Evolutionary conservation across 106 monocot species (phyloP), one percentile per base, ranked within the genome.

Genomic region (Platanthera zijinensis): DNA sequence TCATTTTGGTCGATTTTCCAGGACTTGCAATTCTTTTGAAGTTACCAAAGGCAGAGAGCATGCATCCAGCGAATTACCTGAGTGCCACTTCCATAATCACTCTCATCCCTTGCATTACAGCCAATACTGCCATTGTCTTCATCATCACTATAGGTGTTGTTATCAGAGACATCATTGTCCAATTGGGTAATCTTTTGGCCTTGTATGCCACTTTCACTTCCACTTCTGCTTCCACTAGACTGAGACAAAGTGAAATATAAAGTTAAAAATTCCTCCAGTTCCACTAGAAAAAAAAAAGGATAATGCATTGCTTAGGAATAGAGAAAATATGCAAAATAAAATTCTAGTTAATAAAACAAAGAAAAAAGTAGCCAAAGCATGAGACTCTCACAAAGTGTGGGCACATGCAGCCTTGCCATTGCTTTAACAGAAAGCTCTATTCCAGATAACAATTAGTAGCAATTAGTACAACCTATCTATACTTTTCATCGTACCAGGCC

Each of bases 211-310:
- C 97, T 96, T 87, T 96, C 96, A 69, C 96, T 91, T 69, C 86
- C 93, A 82, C 96, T 97, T 52, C 91, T 84, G 80, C 96, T 96
- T 51, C 91, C 86, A 73, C 97, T 94, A 67, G 97, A 97, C 97
- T 97, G 83, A 72, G 63, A 81, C 15, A 70, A 66, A 46, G 70
- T 48, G 8, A 47, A 70, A 47, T 3, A 62, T 12, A 48, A 49
- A 14, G 47, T 8, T 15, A 72, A 62, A 3, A 10, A 66, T 30
- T 32, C 39, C 39, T 39, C 39, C 39, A 39, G 39, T 0, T 39
- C 39, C 39, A 39, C 39, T 39, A 39, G 39, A 0, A 39, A 39
- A 3, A 39, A 39, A 39, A 39, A 39, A 39, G 39, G 39, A 39
- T 39, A 39, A 39, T 39, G 39, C 39, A 39, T 39, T 39, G 39